Evolutionary conservation across 345 rosid genomes (phyloP).

Genomic region (Psidium guajava): DNA sequence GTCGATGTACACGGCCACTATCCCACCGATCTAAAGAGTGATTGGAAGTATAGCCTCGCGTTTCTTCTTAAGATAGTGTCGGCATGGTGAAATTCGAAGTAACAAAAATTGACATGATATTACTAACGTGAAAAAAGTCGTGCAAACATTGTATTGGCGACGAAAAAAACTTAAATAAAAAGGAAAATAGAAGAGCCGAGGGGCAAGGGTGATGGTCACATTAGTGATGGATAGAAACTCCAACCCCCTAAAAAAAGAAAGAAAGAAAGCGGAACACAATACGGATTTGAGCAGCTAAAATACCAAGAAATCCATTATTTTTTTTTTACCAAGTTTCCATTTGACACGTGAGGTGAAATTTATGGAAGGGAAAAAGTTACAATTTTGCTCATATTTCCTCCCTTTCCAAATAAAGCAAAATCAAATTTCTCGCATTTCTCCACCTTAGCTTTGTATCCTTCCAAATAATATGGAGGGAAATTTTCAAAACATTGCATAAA

Average conservation of each 20-base stretch:
- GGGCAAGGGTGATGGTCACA: not conserved
- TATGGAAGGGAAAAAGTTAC: not conserved
- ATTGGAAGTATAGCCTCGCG: not conserved
- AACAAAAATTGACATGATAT: not conserved
- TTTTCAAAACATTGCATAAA: no score
- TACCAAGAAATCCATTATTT: not conserved
- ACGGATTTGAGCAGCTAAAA: no score
- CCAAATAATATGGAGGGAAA: not conserved
- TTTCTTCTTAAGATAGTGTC: not conserved
- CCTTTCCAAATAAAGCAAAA: not conserved
- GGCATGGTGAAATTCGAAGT: rapidly evolving
- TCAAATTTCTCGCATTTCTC: not conserved
- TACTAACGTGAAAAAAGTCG: no score
- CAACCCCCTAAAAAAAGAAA: no score
- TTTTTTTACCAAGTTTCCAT: not conserved
- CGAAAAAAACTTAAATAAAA: not conserved
- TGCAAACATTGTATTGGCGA: rapidly evolving
- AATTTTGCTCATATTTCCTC: not conserved
- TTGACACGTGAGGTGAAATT: not conserved
- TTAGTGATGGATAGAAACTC: not conserved
- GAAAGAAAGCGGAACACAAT: no score
- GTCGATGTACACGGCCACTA: not conserved
- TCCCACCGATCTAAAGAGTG: not conserved
- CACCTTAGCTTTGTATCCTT: not conserved
- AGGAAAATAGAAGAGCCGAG: not conserved